Evolutionary conservation across 257 asterid species (phyloP), one percentile per base, ranked within the genome.

Genomic region (Nyctanthes arbortristis): DNA sequence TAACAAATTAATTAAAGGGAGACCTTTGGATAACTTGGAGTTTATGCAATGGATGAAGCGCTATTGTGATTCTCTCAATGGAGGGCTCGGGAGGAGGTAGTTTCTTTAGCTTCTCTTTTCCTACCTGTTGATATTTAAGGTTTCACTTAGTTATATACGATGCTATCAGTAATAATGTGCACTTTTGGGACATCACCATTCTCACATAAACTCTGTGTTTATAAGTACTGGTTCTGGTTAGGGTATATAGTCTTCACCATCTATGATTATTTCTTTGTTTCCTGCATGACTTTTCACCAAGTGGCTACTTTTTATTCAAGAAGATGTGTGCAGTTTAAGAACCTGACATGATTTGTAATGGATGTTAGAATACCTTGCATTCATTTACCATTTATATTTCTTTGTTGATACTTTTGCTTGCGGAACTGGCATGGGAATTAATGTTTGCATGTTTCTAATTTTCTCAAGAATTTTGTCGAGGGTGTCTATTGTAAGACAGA

Each of bases 11-110:
- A 85, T 88, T 63, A 90, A 90, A 80, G 98, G 98, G 39, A 87
- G 95, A 74, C 82, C 97, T 1, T 81, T 88, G 84, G 98, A 93
- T 71, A 93, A 93, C 65, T 72, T 93, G 79, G 97, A 93, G 68
- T 90, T 93, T 71, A 87, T 93, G 96, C 98, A 93, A 39, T 93
- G 97, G 98, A 80, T 93, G 97, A 93, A 93, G 82, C 91, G 84
- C 4, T 93, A 93, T 68, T 90, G 90, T 0, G 96, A 93, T 61
- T 69, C 84, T 55, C 76, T 72, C 54, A 82, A 80, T 67, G 92
- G 97, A 66, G 96, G 92, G 6, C 66, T 65, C 63, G 32, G 66
- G 14, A 78, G 65, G 74, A 84, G 66, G 96, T 90, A 72, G 68
- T 30, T 66, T 32, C 52, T 49, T 43, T 25, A 14, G 37, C 69